phyloP scores from a whole-genome alignment of 2,329 filamentous ascomycete genomes.

The Aspergillus felis region DNA sequence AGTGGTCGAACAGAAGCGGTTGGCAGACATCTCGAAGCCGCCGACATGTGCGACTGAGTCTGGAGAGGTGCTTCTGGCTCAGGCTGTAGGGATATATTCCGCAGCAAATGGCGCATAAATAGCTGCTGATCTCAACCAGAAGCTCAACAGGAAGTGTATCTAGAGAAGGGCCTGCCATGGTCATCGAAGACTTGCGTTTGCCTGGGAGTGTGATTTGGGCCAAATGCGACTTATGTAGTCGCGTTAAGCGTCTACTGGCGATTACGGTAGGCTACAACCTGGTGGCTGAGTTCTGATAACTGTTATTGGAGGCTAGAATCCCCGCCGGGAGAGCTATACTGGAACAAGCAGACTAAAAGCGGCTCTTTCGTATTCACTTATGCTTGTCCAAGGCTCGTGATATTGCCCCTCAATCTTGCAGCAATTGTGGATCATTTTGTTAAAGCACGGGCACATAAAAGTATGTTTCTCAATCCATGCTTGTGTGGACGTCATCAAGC shows the following conservation, averaged over 20 bases:
- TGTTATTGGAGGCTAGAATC: not conserved
- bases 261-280: not conserved
- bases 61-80: not conserved
- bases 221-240: not conserved
- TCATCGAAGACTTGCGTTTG: not conserved
- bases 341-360: not conserved
- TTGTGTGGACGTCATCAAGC: too few relatives aligned
- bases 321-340: not conserved
- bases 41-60: conserved; percentile 1
- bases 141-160: not conserved
- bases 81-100: not conserved
- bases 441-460: too few relatives aligned
- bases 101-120: not conserved
- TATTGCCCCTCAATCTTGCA: too few relatives aligned
- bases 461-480: too few relatives aligned
- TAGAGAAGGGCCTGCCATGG: not conserved
- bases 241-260: not conserved
- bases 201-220: not conserved
- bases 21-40: not conserved
- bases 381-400: not conserved
- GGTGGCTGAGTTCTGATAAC: not conserved
- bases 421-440: too few relatives aligned
- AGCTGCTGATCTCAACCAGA: not conserved
- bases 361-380: not conserved
- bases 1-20: conserved; percentile 1